These are phyloP conservation scores for Diaporthe vaccinii DNA, from an alignment of 2,329 filamentous ascomycete genomes.

Conservation along the genomic window DNA sequence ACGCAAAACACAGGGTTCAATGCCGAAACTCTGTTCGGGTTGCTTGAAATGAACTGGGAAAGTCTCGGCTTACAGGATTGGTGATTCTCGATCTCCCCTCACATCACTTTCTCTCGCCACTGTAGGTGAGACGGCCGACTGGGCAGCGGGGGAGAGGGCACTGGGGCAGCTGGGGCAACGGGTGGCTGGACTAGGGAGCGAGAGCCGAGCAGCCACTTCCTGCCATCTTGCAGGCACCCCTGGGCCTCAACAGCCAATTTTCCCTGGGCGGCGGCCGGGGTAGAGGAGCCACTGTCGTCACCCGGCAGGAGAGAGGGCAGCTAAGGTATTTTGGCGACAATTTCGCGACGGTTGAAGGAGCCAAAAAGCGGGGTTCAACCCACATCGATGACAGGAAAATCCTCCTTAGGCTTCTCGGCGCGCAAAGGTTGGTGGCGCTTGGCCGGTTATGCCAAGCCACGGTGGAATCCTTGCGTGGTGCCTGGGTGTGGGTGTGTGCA, in stretches of 20 bases:
- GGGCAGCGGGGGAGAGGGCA: not conserved
- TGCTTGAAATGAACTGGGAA: constrained; percentile 22
- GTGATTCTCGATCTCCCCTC: not conserved
- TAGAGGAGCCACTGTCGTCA: constrained; percentile 17
- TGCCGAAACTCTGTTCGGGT: not conserved
- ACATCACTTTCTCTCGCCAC: not conserved
- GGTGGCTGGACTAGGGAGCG: constrained; percentile 26
- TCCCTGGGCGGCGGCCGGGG: not conserved
- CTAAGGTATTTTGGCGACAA: constrained; percentile 28
- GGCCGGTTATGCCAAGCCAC: constrained; percentile 17
- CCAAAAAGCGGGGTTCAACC: constrained; percentile 16
- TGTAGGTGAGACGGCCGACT: constrained; percentile 14
- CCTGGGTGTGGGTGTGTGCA: constrained; percentile 4
- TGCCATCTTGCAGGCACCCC: not conserved
- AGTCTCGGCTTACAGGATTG: not conserved
- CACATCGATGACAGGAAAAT: constrained; percentile 27
- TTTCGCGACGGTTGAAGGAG: constrained; percentile 30
- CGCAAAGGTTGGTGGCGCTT: constrained; percentile 4
- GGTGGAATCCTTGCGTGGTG: not conserved
- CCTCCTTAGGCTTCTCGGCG: constrained; percentile 16
- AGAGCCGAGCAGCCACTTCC: constrained; percentile 2
- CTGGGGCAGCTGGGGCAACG: not conserved
- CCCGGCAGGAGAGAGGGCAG: not conserved
- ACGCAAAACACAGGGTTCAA: not conserved
- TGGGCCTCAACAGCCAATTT: constrained; percentile 1